Evolutionary conservation across 2,329 filamentous ascomycete species (phyloP).

Genomic region (Colletotrichum cuscutae): DNA sequence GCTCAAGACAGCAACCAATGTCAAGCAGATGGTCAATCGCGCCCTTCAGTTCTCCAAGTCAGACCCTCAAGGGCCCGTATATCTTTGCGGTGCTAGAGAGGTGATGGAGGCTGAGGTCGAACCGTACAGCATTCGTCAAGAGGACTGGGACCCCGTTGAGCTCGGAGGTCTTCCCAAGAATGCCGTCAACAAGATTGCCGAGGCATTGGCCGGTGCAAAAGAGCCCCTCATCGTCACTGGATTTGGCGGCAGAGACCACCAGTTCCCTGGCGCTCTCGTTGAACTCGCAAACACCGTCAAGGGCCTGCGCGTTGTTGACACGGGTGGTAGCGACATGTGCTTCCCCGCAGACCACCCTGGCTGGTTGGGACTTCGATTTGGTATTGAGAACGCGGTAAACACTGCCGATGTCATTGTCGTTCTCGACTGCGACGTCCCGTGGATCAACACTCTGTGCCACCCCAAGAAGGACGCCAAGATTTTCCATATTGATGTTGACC

Average conservation of each 20-base stretch:
- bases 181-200: conserved; percentile 69
- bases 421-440: conserved; percentile 90
- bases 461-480: conserved; percentile 63
- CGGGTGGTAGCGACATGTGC: conserved; percentile 83
- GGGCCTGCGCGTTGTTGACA: conserved; percentile 78
- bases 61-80: conserved; percentile 79
- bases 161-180: conserved; percentile 66
- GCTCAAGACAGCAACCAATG: conserved; percentile 81
- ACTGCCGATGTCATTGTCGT: conserved; percentile 87
- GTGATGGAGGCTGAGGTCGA: conserved; percentile 85
- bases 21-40: conserved; percentile 85
- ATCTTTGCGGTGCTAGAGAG: conserved; percentile 78
- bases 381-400: conserved; percentile 77
- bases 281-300: conserved; percentile 74
- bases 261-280: conserved; percentile 69
- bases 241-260: conserved; percentile 76
- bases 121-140: conserved; percentile 75
- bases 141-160: conserved; percentile 76
- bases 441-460: conserved; percentile 82
- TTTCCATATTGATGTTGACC: conserved; percentile 74
- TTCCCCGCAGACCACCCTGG: conserved; percentile 77
- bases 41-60: conserved; percentile 80
- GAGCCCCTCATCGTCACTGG: conserved; percentile 77
- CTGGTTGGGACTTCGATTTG: conserved; percentile 78
- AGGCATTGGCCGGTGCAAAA: conserved; percentile 71